Conservation (phyloP, 2,329 filamentous ascomycete species). For the Cladosporium sp. region DNA sequence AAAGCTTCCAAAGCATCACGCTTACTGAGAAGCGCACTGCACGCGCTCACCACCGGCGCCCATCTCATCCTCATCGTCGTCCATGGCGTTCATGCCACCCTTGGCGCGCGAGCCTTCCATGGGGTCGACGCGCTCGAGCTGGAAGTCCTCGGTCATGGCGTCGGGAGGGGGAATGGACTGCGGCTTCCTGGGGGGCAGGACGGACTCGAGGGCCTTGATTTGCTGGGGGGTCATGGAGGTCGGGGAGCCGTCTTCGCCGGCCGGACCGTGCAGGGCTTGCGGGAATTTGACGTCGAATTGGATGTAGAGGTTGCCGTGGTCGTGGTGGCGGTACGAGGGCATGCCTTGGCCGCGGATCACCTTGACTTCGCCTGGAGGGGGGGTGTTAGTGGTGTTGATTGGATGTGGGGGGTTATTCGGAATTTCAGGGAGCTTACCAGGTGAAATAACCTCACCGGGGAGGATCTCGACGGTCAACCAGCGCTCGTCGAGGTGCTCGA, state of each 20-base stretch:
- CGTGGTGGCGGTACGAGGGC: conserved; percentile 92
- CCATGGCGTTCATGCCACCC: conserved; percentile 53
- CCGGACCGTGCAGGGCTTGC: conserved; percentile 41
- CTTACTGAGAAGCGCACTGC: conserved; percentile 80
- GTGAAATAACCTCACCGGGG: conserved; percentile 89
- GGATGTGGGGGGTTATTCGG: too few species aligned
- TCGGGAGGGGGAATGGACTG: conserved; percentile 68
- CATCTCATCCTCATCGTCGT: conserved; percentile 61
- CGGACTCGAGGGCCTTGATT: conserved; percentile 73
- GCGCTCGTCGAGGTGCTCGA: conserved; percentile 95
- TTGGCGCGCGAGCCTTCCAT: conserved; percentile 56
- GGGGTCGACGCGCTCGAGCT: conserved; percentile 77
- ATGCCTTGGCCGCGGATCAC: conserved; percentile 95
- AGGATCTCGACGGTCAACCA: conserved; percentile 93
- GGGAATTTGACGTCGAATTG: conserved; percentile 98
- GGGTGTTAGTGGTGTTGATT: too few species aligned
- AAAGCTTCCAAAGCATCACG: too few species aligned
- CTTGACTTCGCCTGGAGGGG: conserved; percentile 74
- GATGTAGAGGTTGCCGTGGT: conserved; percentile 93
- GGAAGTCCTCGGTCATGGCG: conserved; percentile 85
- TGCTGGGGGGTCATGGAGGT: conserved; percentile 54
- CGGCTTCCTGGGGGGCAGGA: conserved; percentile 69
- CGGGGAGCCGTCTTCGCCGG: conserved; percentile 36
- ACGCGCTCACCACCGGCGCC: conserved; percentile 68
- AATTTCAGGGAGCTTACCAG: conserved; percentile 59